Evolutionary conservation across 2,329 filamentous ascomycete species (phyloP), one percentile per base, ranked within the genome.

Genomic region (Talaromyces verruculosus): DNA sequence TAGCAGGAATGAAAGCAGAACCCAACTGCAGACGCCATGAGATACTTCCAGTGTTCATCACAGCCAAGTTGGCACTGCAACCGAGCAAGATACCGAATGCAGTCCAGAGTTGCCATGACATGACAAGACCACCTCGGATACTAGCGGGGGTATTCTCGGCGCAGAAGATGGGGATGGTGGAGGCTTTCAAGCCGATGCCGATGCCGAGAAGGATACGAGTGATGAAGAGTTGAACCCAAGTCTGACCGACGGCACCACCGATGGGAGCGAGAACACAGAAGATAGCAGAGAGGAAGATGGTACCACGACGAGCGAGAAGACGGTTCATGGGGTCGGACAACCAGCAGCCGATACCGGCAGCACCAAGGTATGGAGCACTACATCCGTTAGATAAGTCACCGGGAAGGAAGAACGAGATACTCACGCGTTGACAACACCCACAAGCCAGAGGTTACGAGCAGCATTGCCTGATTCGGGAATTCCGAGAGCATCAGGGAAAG

Each of bases 211-310:
- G 80, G 17, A 85, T 77, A 77, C 86, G 84, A 64, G 79, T 83
- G n/a, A 82, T 78, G 47, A 87, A 81, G 2, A 89, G 78, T 70
- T 89, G 81, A 8, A 75, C 76, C 86, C 87, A 91, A 41, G 76
- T 85, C 68, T 88, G 86, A 8, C 83, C 82, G 17, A 86, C 71
- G 0, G 83, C 90, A 63, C 85, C 87, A n/a, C 88, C 89, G 68
- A 93, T 86, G 1, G 89, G 87, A 1, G 89, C 83, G 73, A 90
- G 83, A 35, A 91, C 79, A 72, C 85, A 89, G 73, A 90, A 88
- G 69, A 88, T 77, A 13, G 85, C 86, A 6, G 84, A 83, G 55
- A 88, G 74, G 72, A 89, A 90, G 67, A 90, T 90, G 55, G 86
- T 84, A 11, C 87, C 86, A 61, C 87, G 84, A 45, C 88, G 86